Conservation (phyloP, 2,329 filamentous ascomycete species). For the Xylariales sp. region DNA sequence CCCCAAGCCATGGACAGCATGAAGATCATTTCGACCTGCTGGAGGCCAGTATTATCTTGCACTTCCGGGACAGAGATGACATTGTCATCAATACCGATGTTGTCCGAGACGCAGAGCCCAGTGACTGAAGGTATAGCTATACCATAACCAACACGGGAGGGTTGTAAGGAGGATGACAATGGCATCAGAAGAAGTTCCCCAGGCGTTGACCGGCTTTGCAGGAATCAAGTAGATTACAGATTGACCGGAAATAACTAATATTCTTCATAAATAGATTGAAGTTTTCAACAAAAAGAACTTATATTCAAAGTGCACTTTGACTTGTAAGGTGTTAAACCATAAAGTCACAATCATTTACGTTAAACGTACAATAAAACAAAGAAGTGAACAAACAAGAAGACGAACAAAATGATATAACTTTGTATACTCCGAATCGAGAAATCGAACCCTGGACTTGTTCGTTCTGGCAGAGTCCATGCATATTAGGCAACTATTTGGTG, state of each 20-base stretch:
- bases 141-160: neutral
- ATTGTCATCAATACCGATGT: slow-evolving; percentile 64
- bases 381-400: neutral
- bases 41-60: slow-evolving; percentile 64
- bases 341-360: too few relatives aligned
- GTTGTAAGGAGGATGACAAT: neutral
- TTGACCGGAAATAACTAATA: neutral
- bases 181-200: neutral
- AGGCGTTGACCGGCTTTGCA: neutral
- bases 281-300: neutral
- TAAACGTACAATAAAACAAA: too few relatives aligned
- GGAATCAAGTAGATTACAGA: neutral
- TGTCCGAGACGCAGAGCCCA: slow-evolving; percentile 35
- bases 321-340: too few relatives aligned
- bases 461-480: too few relatives aligned
- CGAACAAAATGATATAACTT: neutral
- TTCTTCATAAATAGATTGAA: slow-evolving; percentile 18
- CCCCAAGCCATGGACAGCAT: slow-evolving; percentile 43
- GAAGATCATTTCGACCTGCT: slow-evolving; percentile 58
- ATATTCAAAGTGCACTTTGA: too few relatives aligned
- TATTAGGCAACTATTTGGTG: too few relatives aligned
- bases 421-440: slow-evolving; percentile 44
- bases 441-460: slow-evolving; percentile 34
- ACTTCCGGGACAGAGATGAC: slow-evolving; percentile 62
- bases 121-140: slow-evolving; percentile 1